These are phyloP conservation scores for Penicillium paneum DNA, from an alignment of 2,329 filamentous ascomycete genomes.

Conservation along the genomic window DNA sequence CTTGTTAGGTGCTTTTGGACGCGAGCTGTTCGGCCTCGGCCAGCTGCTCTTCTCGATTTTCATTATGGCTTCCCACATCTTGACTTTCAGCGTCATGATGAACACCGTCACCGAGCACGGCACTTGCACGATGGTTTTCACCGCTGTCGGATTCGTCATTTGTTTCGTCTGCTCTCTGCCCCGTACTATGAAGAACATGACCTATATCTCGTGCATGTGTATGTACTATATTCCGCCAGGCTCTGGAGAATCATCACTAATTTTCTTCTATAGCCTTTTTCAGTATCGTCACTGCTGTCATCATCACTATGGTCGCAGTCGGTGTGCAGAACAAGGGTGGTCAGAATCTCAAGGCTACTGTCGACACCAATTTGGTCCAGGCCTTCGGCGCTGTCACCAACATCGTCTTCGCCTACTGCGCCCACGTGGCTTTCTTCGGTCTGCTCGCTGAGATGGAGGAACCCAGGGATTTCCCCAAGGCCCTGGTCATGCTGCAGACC, in stretches of 20 bases:
- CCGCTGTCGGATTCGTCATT: slow-evolving; percentile 56
- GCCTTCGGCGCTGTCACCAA: slow-evolving; percentile 63
- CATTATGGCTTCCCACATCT: slow-evolving; percentile 67
- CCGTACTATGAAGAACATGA: slow-evolving; percentile 60
- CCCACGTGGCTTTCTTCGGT: slow-evolving; percentile 66
- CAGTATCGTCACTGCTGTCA: slow-evolving; percentile 63
- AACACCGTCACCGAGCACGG: slow-evolving; percentile 61
- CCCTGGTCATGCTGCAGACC: slow-evolving; percentile 59
- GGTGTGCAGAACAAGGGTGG: slow-evolving; percentile 50
- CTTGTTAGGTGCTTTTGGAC: slow-evolving; percentile 58
- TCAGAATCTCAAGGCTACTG: slow-evolving; percentile 35
- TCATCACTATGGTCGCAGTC: slow-evolving; percentile 65
- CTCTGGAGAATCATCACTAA: neutral
- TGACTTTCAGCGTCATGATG: slow-evolving; percentile 67
- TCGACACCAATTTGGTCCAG: slow-evolving; percentile 48
- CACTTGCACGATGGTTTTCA: slow-evolving; percentile 62
- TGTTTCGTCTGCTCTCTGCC: slow-evolving; percentile 60
- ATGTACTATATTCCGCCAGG: slow-evolving; percentile 5
- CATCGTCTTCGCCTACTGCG: slow-evolving; percentile 69
- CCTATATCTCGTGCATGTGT: slow-evolving; percentile 60
- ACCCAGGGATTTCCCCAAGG: slow-evolving; percentile 59
- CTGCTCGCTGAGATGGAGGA: slow-evolving; percentile 63
- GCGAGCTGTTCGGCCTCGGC: slow-evolving; percentile 60
- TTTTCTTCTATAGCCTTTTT: slow-evolving; percentile 49
- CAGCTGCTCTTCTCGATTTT: slow-evolving; percentile 65